Evolutionary conservation across 257 asterid genomes (phyloP).

Genomic region (Scutellaria baicalensis): DNA sequence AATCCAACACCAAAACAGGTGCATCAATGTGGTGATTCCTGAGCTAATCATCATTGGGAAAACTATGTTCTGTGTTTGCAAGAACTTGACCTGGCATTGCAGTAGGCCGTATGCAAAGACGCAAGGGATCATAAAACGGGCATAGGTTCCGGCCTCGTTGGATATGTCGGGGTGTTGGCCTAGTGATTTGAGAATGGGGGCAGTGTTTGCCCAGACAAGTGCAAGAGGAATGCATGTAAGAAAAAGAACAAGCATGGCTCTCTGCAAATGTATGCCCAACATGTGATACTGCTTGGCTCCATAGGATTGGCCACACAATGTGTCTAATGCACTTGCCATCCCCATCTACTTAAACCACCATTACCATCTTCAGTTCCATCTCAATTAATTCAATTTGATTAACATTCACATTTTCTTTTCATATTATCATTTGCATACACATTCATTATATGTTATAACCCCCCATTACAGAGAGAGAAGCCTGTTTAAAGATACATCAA

Average conservation of each 20-base stretch:
- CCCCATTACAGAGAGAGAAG: too few species aligned
- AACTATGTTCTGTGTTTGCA: slow-evolving; percentile 74
- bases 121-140: slow-evolving; percentile 61
- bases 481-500: too few species aligned
- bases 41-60: slow-evolving; percentile 78
- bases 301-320: slow-evolving; percentile 73
- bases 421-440: too few species aligned
- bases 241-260: slow-evolving; percentile 59
- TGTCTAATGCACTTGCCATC: slow-evolving; percentile 84
- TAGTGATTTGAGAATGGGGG: slow-evolving; percentile 40
- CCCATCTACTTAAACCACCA: slow-evolving; percentile 49
- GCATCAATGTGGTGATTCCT: slow-evolving; percentile 48
- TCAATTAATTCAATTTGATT: background rate
- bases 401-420: too few species aligned
- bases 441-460: too few species aligned
- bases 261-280: slow-evolving; percentile 79
- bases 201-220: slow-evolving; percentile 62
- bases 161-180: slow-evolving; percentile 77
- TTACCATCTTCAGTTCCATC: background rate
- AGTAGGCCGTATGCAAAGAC: slow-evolving; percentile 56
- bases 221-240: slow-evolving; percentile 65
- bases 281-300: slow-evolving; percentile 81
- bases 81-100: slow-evolving; percentile 74
- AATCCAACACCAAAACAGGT: slow-evolving; percentile 52
- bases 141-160: slow-evolving; percentile 59